phyloP scores from a whole-genome alignment of 352 stramenopile species.

The Phytophthora agathidicida region DNA sequence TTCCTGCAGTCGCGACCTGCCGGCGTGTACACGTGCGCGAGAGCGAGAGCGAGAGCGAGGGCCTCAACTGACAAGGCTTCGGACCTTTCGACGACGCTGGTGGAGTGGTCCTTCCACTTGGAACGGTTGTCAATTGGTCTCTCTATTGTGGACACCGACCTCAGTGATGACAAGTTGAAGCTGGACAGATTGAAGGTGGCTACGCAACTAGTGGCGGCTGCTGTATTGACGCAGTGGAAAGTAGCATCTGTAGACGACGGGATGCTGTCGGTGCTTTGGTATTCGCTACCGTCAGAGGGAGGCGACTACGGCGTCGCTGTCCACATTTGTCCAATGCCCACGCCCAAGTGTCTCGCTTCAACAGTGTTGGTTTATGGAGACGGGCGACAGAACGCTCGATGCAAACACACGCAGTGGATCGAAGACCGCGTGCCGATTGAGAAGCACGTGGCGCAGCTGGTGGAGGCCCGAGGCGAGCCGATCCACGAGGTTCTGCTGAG shows the following conservation, averaged over 20 bases:
- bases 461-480: conserved; percentile 13
- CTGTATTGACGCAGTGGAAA: conserved; percentile 15
- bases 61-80: neutral
- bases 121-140: conserved; percentile 46
- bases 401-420: conserved; percentile 84
- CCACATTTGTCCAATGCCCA: conserved; percentile 62
- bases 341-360: conserved; percentile 40
- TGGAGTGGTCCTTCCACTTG: conserved; percentile 70
- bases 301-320: conserved; percentile 44
- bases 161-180: conserved; percentile 6
- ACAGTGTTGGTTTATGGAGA: conserved; percentile 61
- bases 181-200: conserved; percentile 21
- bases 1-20: conserved; percentile 54
- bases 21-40: conserved; percentile 73
- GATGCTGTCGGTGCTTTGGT: conserved; percentile 79
- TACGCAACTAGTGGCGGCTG: conserved; percentile 8
- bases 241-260: conserved; percentile 37
- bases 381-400: conserved; percentile 45
- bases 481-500: conserved; percentile 74
- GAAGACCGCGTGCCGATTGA: conserved; percentile 57
- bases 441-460: conserved; percentile 29
- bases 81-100: conserved; percentile 19
- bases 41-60: conserved; percentile 23
- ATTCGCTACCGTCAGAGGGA: conserved; percentile 14
- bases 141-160: neutral